Evolutionary conservation across 1,284 basidiomycete species (phyloP).

Genomic region (Leccinum fallax): DNA sequence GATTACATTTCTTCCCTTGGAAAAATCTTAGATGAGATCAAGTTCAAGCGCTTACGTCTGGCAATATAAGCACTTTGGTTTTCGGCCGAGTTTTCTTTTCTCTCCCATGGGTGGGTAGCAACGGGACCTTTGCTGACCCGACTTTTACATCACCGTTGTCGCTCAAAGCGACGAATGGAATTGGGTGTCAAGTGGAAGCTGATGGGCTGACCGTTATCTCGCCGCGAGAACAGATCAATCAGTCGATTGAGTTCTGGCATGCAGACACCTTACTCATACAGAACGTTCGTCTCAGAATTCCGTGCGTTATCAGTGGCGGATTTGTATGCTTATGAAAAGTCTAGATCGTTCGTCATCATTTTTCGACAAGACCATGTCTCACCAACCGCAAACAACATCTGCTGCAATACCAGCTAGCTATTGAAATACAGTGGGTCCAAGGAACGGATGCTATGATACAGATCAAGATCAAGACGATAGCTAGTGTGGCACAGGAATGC

Average conservation of each 20-base stretch:
- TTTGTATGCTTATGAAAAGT: not conserved
- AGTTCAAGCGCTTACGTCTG: constrained; percentile 21
- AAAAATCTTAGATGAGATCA: not conserved
- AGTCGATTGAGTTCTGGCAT: constrained; percentile 8
- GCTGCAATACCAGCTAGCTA: constrained; percentile 1
- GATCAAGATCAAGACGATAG: constrained; percentile 4
- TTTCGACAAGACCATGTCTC: constrained; percentile 3
- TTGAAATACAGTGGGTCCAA: constrained; percentile 22
- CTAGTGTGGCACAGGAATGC: constrained; percentile 8
- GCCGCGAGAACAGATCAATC: not conserved
- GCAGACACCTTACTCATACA: not conserved
- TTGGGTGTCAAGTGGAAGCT: not conserved
- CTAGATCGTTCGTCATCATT: not conserved
- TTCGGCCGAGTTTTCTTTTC: not conserved
- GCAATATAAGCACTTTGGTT: constrained; percentile 23
- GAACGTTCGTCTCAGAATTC: not conserved
- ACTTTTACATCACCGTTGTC: constrained; percentile 16
- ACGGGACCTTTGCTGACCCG: constrained; percentile 6
- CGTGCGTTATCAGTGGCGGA: not conserved
- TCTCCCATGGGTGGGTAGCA: constrained; percentile 11
- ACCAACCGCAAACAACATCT: constrained; percentile 9
- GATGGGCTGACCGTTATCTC: not conserved
- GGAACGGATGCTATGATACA: constrained; percentile 1
- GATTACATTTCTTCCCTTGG: not conserved
- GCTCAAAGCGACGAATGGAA: not conserved